Evolutionary conservation across 2,329 filamentous ascomycete genomes (phyloP), one percentile per base, ranked within the genome.

Genomic region (Pseudogymnoascus sp.): DNA sequence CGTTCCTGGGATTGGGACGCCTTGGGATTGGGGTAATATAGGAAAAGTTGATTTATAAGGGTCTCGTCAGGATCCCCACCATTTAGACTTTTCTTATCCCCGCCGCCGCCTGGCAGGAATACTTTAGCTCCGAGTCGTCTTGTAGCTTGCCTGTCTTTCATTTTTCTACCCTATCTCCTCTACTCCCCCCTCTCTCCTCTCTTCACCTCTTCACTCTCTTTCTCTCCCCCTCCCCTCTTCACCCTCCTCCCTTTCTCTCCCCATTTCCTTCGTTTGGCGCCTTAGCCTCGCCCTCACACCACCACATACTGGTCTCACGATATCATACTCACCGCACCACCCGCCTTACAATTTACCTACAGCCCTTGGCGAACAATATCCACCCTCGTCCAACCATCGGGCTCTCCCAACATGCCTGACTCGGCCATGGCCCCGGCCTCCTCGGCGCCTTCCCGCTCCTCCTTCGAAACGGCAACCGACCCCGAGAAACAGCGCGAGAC

Each of bases 401-500:
- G 41, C 23, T 52, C 41, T 8, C 41, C 41, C 41, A n/a, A 30
- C 8, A 52, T 52, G 41, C n/a, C 41, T 30, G 23, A 30, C 41
- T 28, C 41, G 13, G 5, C 26, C 6, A 52, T 30, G 0, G 9
- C 23, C 41, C 41, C 41, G 23, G 23, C 30, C 23, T 52, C 41
- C 41, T 52, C 41, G 8, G 23, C 41, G 23, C 41, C 41, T 5
- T 52, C 41, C 41, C 41, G 41, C 41, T 52, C 41, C 41, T 52
- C 41, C n/a, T 18, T 52, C 23, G 41, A 52, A 30, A 52, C 41
- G 41, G 41, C 41, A 12, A 52, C 41, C 41, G 41, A 52, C 8
- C 41, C 41, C 2, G 23, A 52, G n/a, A 30, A 52, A 59, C 60
- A 57, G 39, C 69, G 71, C 26, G 74, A 78, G 60, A 69, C 72